Percentiles rank a stretch among this genome's conserved stretches.
These are phyloP conservation scores for Phyllosticta citribraziliensis DNA, from an alignment of 2,329 filamentous ascomycete genomes.

Conservation along the genomic window DNA sequence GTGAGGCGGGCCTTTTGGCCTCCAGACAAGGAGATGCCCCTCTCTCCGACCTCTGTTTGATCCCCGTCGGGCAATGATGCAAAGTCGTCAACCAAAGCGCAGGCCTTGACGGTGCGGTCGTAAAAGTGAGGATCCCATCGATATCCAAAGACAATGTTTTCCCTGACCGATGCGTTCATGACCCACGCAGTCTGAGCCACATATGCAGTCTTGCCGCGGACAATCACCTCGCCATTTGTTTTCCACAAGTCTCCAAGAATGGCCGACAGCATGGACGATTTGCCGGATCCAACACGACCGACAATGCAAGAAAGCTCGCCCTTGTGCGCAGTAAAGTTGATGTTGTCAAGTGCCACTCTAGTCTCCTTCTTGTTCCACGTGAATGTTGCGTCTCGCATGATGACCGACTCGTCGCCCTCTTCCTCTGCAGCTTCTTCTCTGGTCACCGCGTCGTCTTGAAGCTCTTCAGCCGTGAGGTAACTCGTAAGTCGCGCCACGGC, in stretches of 20 bases:
- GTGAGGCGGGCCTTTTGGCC: slow-evolving; percentile 93
- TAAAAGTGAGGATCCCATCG: slow-evolving; percentile 91
- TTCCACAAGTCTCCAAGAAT: slow-evolving; percentile 92
- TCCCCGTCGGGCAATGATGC: slow-evolving; percentile 88
- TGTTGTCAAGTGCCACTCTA: slow-evolving; percentile 60
- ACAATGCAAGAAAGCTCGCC: slow-evolving; percentile 90
- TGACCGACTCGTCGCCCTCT: slow-evolving; percentile 73
- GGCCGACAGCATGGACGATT: slow-evolving; percentile 83
- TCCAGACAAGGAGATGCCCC: slow-evolving; percentile 89
- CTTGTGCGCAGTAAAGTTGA: slow-evolving; percentile 82
- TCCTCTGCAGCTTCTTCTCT: slow-evolving; percentile 61
- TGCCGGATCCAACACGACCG: slow-evolving; percentile 87
- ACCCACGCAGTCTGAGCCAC: slow-evolving; percentile 92
- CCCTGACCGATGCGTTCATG: slow-evolving; percentile 93
- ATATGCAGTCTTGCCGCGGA: slow-evolving; percentile 79
- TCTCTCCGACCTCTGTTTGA: slow-evolving; percentile 91
- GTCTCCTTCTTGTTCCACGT: slow-evolving; percentile 85
- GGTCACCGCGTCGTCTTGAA: slow-evolving; percentile 74
- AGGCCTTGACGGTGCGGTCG: slow-evolving; percentile 82
- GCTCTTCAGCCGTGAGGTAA: slow-evolving; percentile 79
- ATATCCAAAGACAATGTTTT: slow-evolving; percentile 96
- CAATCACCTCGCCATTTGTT: slow-evolving; percentile 67
- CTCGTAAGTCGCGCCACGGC: slow-evolving; percentile 76
- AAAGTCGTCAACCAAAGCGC: slow-evolving; percentile 85
- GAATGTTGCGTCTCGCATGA: slow-evolving; percentile 76